Evolutionary conservation across 2,329 filamentous ascomycete genomes (phyloP).

Genomic region (Monosporascus cannonballus): DNA sequence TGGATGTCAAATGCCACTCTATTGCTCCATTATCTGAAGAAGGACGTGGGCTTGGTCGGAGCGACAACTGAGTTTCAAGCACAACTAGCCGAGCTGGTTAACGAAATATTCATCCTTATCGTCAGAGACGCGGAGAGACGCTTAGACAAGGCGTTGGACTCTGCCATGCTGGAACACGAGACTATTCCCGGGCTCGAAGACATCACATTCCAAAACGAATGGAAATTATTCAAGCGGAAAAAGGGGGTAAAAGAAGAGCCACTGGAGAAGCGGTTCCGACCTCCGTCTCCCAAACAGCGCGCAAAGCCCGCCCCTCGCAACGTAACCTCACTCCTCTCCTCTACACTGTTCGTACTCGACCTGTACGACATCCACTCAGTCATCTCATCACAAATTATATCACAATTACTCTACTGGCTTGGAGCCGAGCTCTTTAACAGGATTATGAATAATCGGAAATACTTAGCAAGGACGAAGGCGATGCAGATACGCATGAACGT

Average conservation of each 20-base stretch:
- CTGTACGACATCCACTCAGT: constrained; percentile 99
- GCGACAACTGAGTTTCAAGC: constrained; percentile 86
- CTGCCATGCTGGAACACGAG: constrained; percentile 94
- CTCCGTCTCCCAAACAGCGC: constrained; percentile 86
- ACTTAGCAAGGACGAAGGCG: constrained; percentile 90
- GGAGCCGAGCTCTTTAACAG: constrained; percentile 95
- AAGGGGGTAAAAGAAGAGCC: constrained; percentile 86
- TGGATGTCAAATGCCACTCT: constrained; percentile 98
- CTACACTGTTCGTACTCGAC: constrained; percentile 92
- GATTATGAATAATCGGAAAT: constrained; percentile 93
- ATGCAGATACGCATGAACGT: constrained; percentile 99
- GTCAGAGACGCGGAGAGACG: constrained; percentile 92
- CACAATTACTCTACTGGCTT: constrained; percentile 93
- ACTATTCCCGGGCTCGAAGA: constrained; percentile 97
- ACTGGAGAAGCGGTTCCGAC: constrained; percentile 81
- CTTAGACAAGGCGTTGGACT: constrained; percentile 91
- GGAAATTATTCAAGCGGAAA: constrained; percentile 94
- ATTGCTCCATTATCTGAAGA: constrained; percentile 93
- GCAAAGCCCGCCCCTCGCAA: constrained; percentile 91
- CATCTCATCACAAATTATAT: constrained; percentile 84
- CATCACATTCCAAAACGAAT: constrained; percentile 95
- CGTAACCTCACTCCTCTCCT: constrained; percentile 90
- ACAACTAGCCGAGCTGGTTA: constrained; percentile 88
- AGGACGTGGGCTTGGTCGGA: constrained; percentile 75
- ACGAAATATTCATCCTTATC: constrained; percentile 97